phyloP scores from a whole-genome alignment of 495 filamentous ascomycete species.

The Opeltia flavorubescens region DNA sequence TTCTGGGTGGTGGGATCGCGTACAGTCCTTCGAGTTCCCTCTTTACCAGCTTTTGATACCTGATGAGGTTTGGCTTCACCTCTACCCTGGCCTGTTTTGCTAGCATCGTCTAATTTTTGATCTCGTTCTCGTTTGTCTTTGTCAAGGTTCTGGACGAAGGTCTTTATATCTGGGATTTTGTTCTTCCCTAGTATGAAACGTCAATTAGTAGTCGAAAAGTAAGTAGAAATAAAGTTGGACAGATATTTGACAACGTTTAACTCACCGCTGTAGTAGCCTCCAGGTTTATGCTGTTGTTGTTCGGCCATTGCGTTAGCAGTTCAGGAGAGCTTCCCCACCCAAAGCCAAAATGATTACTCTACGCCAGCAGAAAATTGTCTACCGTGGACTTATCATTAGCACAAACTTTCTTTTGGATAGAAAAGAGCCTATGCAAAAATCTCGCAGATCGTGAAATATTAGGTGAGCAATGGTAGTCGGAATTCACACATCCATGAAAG shows the following conservation, averaged over 20 bases:
- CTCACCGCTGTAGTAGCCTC: conserved; percentile 14
- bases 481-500: no score
- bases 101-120: conserved; percentile 43
- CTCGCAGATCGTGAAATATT: no score
- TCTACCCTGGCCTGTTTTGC: conserved; percentile 16
- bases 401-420: neutral
- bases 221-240: neutral
- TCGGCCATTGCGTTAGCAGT: neutral
- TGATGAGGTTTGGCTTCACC: conserved; percentile 26
- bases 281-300: conserved; percentile 11
- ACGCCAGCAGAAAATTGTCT: no score
- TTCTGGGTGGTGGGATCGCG: conserved; percentile 79
- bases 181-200: conserved; percentile 11
- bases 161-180: conserved; percentile 65
- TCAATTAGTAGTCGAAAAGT: neutral
- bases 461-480: no score
- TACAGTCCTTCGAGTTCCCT: conserved; percentile 50
- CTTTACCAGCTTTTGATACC: conserved; percentile 29
- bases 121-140: conserved; percentile 65
- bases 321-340: neutral
- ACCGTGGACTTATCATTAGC: no score
- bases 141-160: conserved; percentile 69
- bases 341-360: neutral
- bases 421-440: no score
- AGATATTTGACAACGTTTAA: neutral